Percentiles rank a stretch among this genome's conserved stretches.
Conservation (phyloP, 371 early-diverging fungal species). For the Parasitella parasitica region DNA sequence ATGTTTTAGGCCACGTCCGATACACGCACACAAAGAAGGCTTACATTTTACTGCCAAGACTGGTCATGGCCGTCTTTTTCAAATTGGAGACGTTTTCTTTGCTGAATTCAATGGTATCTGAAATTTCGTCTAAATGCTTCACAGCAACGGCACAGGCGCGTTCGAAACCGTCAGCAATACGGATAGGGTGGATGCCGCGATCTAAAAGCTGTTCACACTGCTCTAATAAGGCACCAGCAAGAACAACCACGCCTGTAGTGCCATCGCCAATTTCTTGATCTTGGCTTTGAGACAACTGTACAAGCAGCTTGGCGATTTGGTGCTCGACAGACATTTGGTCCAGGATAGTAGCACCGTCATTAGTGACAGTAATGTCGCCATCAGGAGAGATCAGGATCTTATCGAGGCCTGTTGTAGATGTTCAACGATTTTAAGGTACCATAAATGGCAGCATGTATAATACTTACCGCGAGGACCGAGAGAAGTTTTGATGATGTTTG, state of each 20-base stretch:
- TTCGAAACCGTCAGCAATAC: conserved; percentile 99
- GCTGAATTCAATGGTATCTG: conserved; percentile 88
- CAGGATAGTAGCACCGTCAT: conserved; percentile 99
- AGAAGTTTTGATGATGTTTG: conserved; percentile 96
- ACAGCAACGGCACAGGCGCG: conserved; percentile 94
- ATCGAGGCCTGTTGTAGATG: conserved; percentile 76
- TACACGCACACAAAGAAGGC: conserved; percentile 6
- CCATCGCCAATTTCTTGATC: conserved; percentile 99
- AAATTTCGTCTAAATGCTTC: conserved; percentile 86
- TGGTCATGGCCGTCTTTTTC: conserved; percentile 97
- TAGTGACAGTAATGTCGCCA: conserved; percentile 99
- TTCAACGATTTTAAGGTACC: neutral
- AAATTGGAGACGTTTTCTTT: conserved; percentile 83
- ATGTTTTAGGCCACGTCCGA: no score
- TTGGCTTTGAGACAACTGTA: conserved; percentile 97
- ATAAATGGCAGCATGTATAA: neutral
- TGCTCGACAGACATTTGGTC: conserved; percentile 99
- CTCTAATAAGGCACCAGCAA: conserved; percentile 98
- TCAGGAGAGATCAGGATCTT: conserved; percentile 99
- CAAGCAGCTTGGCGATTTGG: conserved; percentile 98
- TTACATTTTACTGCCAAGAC: conserved; percentile 98
- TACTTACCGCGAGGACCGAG: conserved; percentile 98
- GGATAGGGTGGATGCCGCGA: conserved; percentile 99
- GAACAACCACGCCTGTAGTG: conserved; percentile 99
- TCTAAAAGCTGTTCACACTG: conserved; percentile 96